These are phyloP conservation scores for Delonix regia DNA, from an alignment of 306 rosid genomes.

Conservation along the genomic window DNA sequence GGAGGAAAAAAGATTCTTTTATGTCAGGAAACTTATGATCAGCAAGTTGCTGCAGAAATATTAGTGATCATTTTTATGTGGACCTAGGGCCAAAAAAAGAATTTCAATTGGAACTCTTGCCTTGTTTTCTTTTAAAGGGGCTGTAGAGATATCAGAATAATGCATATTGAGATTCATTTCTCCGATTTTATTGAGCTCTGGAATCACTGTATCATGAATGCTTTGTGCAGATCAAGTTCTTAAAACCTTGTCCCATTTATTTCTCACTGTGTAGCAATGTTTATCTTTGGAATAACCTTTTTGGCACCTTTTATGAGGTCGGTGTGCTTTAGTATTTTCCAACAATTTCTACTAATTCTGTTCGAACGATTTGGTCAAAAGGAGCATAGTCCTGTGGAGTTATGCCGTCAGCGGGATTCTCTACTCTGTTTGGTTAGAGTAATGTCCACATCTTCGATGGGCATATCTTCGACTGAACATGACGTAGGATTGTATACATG, in stretches of 20 bases:
- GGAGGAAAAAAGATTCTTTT: constrained; percentile 33
- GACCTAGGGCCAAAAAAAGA: not conserved
- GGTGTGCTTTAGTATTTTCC: not conserved
- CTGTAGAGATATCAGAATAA: constrained; percentile 48
- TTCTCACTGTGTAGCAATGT: not conserved
- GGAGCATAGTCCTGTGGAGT: no score
- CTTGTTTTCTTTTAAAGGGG: constrained; percentile 43
- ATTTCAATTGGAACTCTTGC: constrained; percentile 38
- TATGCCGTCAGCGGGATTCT: no score
- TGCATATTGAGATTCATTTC: constrained; percentile 49
- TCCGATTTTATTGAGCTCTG: not conserved
- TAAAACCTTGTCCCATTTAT: not conserved
- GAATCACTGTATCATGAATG: not conserved
- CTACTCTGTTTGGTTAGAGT: no score
- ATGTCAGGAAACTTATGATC: constrained; percentile 41
- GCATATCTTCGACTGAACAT: no score
- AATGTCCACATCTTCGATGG: no score
- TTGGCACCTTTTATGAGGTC: no score
- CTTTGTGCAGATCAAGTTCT: not conserved
- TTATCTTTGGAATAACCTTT: not conserved
- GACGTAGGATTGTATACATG: no score
- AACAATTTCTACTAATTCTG: not conserved
- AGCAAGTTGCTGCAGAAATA: constrained; percentile 37
- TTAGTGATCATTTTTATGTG: constrained; percentile 33
- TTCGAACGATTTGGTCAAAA: not conserved